Evolutionary conservation across 805 yeast species (phyloP), one percentile per base, ranked within the genome.

Genomic region (Metschnikowia anglica): DNA sequence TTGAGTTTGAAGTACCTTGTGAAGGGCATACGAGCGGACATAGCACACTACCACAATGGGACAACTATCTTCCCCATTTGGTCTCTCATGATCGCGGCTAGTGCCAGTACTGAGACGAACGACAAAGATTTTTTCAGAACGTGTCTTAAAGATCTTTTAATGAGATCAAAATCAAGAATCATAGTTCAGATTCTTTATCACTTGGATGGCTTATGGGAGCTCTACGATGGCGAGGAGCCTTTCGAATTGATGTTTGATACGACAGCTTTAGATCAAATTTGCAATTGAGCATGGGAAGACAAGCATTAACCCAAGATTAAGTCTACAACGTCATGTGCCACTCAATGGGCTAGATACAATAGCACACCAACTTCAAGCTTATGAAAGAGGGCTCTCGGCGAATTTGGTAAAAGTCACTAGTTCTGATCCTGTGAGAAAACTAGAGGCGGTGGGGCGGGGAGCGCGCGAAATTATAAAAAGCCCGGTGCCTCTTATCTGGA

Each of bases 71-170:
- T 51, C 16, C 54, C 54, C 8, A 45, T 51, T 3, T 51, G 54
- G 54, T 35, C 51, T 8, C 41, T 48, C 4, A 40, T 46, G 44
- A 51, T 48, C 19, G 53, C 47, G 13, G 53, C 51, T 11, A 41
- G 53, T 24, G 30, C 54, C 13, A 37, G 46, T n/a, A 20, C 26
- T 9, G 29, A 24, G 8, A 21, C 13, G 7, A 20, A 30, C 5
- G 37, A 44, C 26, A 44, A 47, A 8, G 20, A 7, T 6, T 48
- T 46, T 28, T 51, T 48, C 35, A 26, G 34, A 17, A 17, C 20
- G 3, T n/a, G 35, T 18, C 41, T 46, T 13, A 31, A 38, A 4
- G 33, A 33, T 2, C 31, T 51, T 13, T 19, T 39, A 20, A 17
- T 20, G 13, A 16, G 39, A 7, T 41, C 52, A 12, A 37, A 37